Evolutionary conservation across 805 yeast species (phyloP).

Genomic region (Wickerhamomyces xylosicus): DNA sequence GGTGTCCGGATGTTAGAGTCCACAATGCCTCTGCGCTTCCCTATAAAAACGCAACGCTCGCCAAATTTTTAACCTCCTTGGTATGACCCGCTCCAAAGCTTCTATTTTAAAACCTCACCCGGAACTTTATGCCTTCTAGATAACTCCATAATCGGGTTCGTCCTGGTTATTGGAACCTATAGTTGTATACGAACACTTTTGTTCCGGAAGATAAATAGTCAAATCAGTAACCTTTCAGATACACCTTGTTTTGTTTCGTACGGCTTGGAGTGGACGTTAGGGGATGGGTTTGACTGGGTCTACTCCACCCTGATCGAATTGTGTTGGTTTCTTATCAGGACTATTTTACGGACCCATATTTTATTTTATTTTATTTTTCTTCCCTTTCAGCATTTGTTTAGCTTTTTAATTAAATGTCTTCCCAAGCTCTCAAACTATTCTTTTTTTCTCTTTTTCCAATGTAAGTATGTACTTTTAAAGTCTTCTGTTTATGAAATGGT

Average conservation of each 20-base stretch:
- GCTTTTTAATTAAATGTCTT: not conserved
- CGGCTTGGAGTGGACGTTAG: not conserved
- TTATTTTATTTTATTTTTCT: not conserved
- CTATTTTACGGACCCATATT: constrained; percentile 21
- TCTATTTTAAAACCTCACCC: constrained; percentile 4
- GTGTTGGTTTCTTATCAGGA: constrained; percentile 12
- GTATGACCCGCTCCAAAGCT: too few relatives aligned
- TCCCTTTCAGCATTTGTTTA: not conserved
- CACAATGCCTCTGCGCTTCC: too few relatives aligned
- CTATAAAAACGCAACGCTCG: too few relatives aligned
- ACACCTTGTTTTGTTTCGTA: not conserved
- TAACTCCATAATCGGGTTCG: constrained; percentile 21
- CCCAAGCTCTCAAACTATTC: constrained; percentile 1
- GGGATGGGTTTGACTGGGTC: constrained; percentile 9
- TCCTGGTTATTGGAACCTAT: constrained; percentile 19
- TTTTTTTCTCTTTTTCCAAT: too few relatives aligned
- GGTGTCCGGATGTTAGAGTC: too few relatives aligned
- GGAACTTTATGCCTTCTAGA: constrained; percentile 19
- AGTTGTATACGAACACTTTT: constrained; percentile 20
- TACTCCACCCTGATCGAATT: constrained; percentile 23
- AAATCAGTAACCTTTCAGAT: not conserved
- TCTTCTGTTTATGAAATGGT: too few relatives aligned
- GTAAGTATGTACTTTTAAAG: too few relatives aligned
- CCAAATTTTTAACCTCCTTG: too few relatives aligned
- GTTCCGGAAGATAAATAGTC: constrained; percentile 17